A percentile compares a stretch with the other conserved stretches of the same genome.
Conservation (phyloP, 805 yeast species). For the Pichia heedii region DNA sequence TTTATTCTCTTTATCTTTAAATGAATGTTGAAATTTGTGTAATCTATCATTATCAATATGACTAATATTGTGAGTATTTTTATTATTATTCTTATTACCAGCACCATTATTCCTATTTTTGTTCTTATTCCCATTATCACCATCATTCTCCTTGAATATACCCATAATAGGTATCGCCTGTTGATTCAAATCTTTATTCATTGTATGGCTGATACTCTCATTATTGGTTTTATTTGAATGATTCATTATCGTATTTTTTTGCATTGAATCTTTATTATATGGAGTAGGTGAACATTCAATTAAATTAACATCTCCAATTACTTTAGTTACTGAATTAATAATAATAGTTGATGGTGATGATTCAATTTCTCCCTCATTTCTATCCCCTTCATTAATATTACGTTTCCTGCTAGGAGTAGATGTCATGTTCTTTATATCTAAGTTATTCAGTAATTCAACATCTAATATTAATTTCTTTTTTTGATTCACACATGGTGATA, state of each 20-base stretch:
- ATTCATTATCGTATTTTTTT: not conserved
- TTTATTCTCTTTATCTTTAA: not conserved
- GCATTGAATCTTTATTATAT: conserved; percentile 15
- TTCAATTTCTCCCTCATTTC: conserved; percentile 3
- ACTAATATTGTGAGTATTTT: not conserved
- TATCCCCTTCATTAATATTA: not conserved
- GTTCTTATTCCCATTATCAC: not conserved
- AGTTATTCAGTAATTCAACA: not conserved
- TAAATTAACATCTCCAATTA: conserved; percentile 10
- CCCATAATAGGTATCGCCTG: conserved; percentile 16
- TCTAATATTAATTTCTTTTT: not conserved
- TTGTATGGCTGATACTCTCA: not conserved
- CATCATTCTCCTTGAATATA: conserved; percentile 16
- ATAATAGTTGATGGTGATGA: conserved; percentile 30
- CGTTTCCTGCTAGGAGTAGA: not conserved
- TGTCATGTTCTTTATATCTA: not conserved
- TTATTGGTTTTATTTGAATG: too few relatives aligned
- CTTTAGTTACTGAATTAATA: conserved; percentile 20
- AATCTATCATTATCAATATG: not conserved
- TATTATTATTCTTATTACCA: not conserved
- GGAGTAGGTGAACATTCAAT: conserved; percentile 25
- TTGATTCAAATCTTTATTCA: not conserved
- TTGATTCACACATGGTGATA: not conserved
- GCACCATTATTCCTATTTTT: not conserved
- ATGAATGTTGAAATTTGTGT: not conserved